phyloP scores from a whole-genome alignment of 805 yeast species.

The Blastobotrys peoriensis region DNA sequence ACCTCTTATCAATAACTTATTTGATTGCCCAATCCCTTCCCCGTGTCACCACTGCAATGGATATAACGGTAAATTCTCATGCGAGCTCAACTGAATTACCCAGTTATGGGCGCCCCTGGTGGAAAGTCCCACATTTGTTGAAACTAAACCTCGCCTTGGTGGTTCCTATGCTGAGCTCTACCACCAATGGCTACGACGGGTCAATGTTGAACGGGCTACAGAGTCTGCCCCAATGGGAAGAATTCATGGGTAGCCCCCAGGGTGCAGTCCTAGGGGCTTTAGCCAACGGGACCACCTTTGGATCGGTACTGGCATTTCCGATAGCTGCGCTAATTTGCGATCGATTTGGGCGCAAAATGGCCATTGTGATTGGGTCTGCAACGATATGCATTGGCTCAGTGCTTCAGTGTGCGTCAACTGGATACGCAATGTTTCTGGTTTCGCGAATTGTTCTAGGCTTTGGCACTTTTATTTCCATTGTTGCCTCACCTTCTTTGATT shows the following conservation, averaged over 20 bases:
- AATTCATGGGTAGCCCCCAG: slow-evolving; percentile 11
- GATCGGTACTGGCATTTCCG: slow-evolving; percentile 66
- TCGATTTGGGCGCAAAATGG: slow-evolving; percentile 54
- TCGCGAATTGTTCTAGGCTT: slow-evolving; percentile 69
- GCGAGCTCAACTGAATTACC: background rate
- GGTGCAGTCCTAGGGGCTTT: slow-evolving; percentile 10
- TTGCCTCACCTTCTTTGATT: slow-evolving; percentile 74
- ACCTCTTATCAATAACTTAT: too few species aligned
- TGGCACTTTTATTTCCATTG: slow-evolving; percentile 68
- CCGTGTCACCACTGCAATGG: too few species aligned
- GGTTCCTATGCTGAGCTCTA: slow-evolving; percentile 8
- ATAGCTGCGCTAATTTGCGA: slow-evolving; percentile 57
- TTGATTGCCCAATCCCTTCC: too few species aligned
- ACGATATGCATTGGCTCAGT: slow-evolving; percentile 55
- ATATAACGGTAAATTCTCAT: background rate
- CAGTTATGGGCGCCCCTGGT: slow-evolving; percentile 4
- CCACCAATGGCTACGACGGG: slow-evolving; percentile 14
- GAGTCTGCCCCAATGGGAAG: slow-evolving; percentile 20
- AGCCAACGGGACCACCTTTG: slow-evolving; percentile 32
- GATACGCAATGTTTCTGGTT: slow-evolving; percentile 58
- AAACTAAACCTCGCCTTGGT: slow-evolving; percentile 7
- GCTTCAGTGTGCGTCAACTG: slow-evolving; percentile 35
- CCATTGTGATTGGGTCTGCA: slow-evolving; percentile 48
- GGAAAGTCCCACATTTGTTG: slow-evolving; percentile 8
- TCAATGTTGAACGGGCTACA: slow-evolving; percentile 15